Base-by-base conservation (phyloP, 2,329 filamentous ascomycete species). In the Remersonia thermophila region DNA sequence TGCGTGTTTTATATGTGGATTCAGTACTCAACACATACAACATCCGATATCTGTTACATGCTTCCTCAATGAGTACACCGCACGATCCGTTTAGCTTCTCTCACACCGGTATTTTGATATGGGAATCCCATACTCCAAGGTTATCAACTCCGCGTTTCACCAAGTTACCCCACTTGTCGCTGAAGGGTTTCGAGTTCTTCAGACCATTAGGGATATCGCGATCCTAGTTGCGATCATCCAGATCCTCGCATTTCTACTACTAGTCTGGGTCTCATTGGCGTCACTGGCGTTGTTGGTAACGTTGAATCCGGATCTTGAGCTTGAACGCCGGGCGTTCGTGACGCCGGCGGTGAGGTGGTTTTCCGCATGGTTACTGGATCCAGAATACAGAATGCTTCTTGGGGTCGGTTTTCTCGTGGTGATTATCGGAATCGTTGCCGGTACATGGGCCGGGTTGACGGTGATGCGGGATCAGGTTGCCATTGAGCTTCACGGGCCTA, bases 121-220 rank as follows among this genome's bases (percentile, higher is more conserved):
- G 34, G 34, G 34, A 7, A 7, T 70, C 35, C 67, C 66, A 1
- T 70, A 68, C 52, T 67, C 62, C 11, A 61, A 60, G 46, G 58
- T 69, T 42, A 69, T 69, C 45, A 61, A 67, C 46, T 54, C 61
- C 2, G 66, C 66, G 27, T 68, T 70, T 49, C 61, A 65, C 40
- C 63, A 69, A 53, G 65, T 71, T 18, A 67, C 65, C 0, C 66
- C 67, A 0, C 61, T 71, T 4, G 65, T 69, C 3, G 62, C 60
- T 1, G 60, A 59, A 0, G 65, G 61, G 16, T 69, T 62, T 53
- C 53, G 65, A 43, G 61, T 69, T 17, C 55, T 70, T 2, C 55
- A 60, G 38, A 69, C 65, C 1, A 67, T 60, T 7, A 63, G 62
- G 39, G 63, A 69, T 45, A 68, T 69, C 33, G 60, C 62, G 1